phyloP scores from a whole-genome alignment of 2,329 filamentous ascomycete species.

The Corniculantispora saksenae region DNA sequence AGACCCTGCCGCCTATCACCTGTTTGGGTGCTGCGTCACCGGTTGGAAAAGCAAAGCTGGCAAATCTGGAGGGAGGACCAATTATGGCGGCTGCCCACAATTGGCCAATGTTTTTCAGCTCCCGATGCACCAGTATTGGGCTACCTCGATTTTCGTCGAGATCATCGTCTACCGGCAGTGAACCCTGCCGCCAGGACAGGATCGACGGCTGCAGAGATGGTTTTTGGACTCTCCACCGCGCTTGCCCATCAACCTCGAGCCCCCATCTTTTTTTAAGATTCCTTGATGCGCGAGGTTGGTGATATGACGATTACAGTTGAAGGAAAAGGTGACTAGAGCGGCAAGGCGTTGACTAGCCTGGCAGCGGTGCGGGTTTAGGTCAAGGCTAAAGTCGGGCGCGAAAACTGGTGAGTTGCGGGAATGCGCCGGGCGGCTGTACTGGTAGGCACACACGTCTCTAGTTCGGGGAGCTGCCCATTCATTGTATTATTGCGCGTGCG shows the following conservation, averaged over 20 bases:
- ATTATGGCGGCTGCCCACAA: background rate
- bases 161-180: background rate
- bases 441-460: background rate
- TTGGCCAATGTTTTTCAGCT: background rate
- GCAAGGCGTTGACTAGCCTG: background rate
- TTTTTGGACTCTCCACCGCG: constrained; percentile 7
- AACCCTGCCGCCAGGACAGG: background rate
- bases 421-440: background rate
- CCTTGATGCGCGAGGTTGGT: background rate
- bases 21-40: background rate
- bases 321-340: background rate
- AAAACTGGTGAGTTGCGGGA: background rate
- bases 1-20: background rate
- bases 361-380: background rate
- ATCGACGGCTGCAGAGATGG: background rate
- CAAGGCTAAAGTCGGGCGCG: background rate
- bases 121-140: background rate
- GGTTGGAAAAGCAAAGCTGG: too few species aligned
- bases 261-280: background rate
- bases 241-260: background rate
- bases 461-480: background rate
- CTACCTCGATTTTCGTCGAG: background rate
- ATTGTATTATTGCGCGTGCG: background rate
- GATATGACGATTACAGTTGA: constrained; percentile 11
- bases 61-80: background rate